phyloP scores from a whole-genome alignment of 495 filamentous ascomycete genomes.

The Hyaloscypha finlandica region DNA sequence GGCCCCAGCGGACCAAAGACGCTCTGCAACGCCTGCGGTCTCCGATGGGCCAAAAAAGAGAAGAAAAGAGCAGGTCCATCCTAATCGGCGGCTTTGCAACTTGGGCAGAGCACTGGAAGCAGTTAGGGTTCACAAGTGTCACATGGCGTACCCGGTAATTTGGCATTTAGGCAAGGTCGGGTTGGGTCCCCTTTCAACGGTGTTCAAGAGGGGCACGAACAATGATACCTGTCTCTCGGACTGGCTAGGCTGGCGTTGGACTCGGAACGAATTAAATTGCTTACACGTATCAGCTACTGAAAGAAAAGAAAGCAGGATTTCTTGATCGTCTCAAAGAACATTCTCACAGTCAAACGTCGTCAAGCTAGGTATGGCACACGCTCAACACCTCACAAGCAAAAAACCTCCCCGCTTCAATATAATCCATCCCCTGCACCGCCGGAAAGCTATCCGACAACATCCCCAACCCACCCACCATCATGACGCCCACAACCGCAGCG shows the following conservation, averaged over 20 bases:
- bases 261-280: constrained; percentile 8
- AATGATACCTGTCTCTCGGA: constrained; percentile 16
- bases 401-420: background rate
- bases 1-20: constrained; percentile 94
- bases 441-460: background rate
- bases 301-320: constrained; percentile 4
- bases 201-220: constrained; percentile 19
- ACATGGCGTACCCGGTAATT: background rate
- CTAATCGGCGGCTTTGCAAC: background rate
- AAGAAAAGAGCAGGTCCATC: constrained; percentile 52
- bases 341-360: background rate
- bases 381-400: background rate
- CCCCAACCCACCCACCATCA: background rate
- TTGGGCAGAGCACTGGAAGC: constrained; percentile 11
- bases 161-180: constrained; percentile 16
- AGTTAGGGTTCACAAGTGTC: constrained; percentile 13
- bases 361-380: background rate
- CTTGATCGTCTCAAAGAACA: background rate
- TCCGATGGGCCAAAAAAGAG: constrained; percentile 81
- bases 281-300: constrained; percentile 13
- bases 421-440: background rate
- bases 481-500: background rate
- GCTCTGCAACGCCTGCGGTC: constrained; percentile 94
- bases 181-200: constrained; percentile 8
- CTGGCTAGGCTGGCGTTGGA: constrained; percentile 7